Conservation (phyloP, 768 basidiomycete species). For the Kwoniella sp. region DNA sequence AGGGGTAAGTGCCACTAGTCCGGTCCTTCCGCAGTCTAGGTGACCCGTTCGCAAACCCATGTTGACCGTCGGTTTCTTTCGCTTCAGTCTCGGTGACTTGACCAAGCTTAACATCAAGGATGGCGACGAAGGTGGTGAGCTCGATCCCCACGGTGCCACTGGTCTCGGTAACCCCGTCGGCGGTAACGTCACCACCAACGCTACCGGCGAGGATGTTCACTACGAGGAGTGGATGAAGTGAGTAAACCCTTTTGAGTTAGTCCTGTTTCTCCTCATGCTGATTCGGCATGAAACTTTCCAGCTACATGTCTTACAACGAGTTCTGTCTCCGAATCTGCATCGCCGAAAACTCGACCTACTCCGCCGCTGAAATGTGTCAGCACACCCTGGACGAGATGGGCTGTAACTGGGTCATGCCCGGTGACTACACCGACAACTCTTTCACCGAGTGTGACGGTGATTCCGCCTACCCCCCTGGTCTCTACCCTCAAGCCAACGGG, state of each 20-base stretch:
- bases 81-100: slow-evolving; percentile 60
- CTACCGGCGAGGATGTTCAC: slow-evolving; percentile 53
- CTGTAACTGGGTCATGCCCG: slow-evolving; percentile 56
- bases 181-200: slow-evolving; percentile 57
- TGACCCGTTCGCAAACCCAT: not conserved
- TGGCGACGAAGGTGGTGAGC: slow-evolving; percentile 59
- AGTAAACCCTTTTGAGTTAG: slow-evolving; percentile 14
- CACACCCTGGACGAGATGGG: slow-evolving; percentile 57
- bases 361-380: slow-evolving; percentile 56
- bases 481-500: slow-evolving; percentile 56
- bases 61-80: not conserved
- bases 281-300: slow-evolving; percentile 9
- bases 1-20: slow-evolving; percentile 25
- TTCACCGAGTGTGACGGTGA: slow-evolving; percentile 61
- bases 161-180: slow-evolving; percentile 58
- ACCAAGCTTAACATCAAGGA: slow-evolving; percentile 58
- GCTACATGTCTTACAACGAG: slow-evolving; percentile 59
- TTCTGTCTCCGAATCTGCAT: slow-evolving; percentile 61
- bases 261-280: not conserved
- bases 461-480: slow-evolving; percentile 58
- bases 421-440: slow-evolving; percentile 56
- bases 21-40: not conserved
- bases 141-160: slow-evolving; percentile 60
- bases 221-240: slow-evolving; percentile 61
- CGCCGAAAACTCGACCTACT: slow-evolving; percentile 57